Base-by-base conservation (phyloP, 768 basidiomycete species). In the Imleria badia region DNA sequence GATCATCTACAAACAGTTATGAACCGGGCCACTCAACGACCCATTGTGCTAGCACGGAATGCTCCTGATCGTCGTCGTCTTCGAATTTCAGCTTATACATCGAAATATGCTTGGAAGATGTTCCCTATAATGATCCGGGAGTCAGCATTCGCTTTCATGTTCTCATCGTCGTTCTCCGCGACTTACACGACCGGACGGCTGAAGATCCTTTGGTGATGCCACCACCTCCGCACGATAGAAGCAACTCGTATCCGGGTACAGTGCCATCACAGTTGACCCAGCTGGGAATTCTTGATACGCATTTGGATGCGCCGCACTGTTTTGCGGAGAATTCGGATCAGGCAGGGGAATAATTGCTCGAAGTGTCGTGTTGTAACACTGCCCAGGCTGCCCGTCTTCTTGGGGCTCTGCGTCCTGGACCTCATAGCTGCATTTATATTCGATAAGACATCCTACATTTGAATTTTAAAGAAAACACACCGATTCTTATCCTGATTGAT, bases 211-310 rank as follows among this genome's bases (percentile, higher is more conserved):
- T 6, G 89, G 90, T 11, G 83, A 81, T n/a, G 82, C 78, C 43
- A 91, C 77, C 7, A 94, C 90, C 63, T 91, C 87, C 8, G 91
- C 91, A 26, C 88, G 86, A 64, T 94, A 94, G 75, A 94, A 94
- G 67, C 89, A 91, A 61, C 89, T 93, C 0, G 91, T 94, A 65
- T 94, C 91, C 0, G 91, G 91, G 70, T 92, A 94, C n/a, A 93
- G 74, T 2, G 89, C 91, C 81, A 94, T 82, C 11, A 94, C 91
- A 0, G 79, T 87, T 20, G 86, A 83, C 5, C 89, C 85, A 0
- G 80, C 72, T 22, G 80, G 73, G 66, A 91, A 94, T 59, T 85
- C 85, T 42, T 83, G 87, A 66, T 91, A 90, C 5, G 82, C 77
- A 61, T 76, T 82, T 38, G 84, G 75, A 71, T 91, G 88, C 17